Percentiles rank a stretch among this genome's conserved stretches.
phyloP scores from a whole-genome alignment of 768 basidiomycete genomes.

The Clitopilus hobsonii region DNA sequence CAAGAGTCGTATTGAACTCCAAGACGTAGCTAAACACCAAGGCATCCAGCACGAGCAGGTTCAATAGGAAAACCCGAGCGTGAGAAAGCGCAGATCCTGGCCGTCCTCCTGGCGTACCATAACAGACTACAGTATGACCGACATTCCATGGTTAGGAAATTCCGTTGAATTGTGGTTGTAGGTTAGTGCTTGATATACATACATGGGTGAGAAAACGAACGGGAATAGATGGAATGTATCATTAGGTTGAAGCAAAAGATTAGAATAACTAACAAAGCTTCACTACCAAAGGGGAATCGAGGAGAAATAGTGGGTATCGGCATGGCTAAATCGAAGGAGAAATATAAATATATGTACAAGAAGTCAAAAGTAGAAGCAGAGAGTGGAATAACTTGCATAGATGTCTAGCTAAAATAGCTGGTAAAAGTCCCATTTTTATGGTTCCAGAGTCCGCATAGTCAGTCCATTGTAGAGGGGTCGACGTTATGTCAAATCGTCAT shows the following conservation, averaged over 20 bases:
- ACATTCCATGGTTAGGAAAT: no score
- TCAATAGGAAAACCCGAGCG: no score
- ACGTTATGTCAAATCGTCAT: background rate
- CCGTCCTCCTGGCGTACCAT: no score
- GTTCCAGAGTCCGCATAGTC: background rate
- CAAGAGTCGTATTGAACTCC: no score
- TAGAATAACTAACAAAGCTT: no score
- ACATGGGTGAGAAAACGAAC: slow-evolving; percentile 3
- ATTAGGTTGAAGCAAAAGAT: no score
- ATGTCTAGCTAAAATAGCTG: background rate
- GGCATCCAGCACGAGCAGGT: no score
- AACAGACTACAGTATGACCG: no score
- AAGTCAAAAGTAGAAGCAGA: background rate
- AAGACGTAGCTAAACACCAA: no score
- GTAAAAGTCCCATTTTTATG: background rate
- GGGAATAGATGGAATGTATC: background rate
- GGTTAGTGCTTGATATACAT: slow-evolving; percentile 5
- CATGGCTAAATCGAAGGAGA: background rate
- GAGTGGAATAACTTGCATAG: background rate
- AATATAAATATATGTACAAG: background rate
- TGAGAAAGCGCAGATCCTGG: no score
- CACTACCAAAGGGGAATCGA: background rate
- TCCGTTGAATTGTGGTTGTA: slow-evolving; percentile 1
- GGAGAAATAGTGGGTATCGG: background rate
- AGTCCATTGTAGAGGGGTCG: background rate